Evolutionary conservation across 257 asterid genomes (phyloP).

Genomic region (Nicotiana paniculata): DNA sequence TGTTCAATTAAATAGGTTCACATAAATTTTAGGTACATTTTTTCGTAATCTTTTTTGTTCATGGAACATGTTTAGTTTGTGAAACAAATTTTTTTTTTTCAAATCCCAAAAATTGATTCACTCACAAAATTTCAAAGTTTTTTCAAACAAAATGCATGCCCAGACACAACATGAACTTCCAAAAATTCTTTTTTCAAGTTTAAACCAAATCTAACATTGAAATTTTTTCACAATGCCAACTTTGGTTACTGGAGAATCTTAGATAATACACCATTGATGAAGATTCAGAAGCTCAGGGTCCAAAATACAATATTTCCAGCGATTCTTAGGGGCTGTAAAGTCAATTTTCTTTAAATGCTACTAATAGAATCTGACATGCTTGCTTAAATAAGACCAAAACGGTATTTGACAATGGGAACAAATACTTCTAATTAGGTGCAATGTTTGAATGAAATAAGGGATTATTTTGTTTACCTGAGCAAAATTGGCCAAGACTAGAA

Average conservation of each 20-base stretch:
- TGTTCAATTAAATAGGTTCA: too few relatives aligned
- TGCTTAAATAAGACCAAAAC: not conserved
- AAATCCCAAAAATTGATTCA: too few relatives aligned
- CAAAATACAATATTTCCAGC: not conserved
- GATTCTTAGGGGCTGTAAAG: not conserved
- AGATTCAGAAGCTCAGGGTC: not conserved
- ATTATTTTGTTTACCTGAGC: slow-evolving; percentile 63
- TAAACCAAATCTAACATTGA: too few relatives aligned
- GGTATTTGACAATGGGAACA: not conserved
- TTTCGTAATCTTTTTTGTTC: too few relatives aligned
- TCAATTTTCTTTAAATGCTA: not conserved
- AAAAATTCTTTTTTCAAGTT: too few relatives aligned
- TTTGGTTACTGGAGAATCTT: not conserved
- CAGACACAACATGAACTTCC: too few relatives aligned
- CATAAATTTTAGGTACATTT: too few relatives aligned
- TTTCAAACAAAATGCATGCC: too few relatives aligned
- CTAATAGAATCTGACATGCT: not conserved
- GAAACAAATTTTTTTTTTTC: too few relatives aligned
- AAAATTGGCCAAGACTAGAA: slow-evolving; percentile 91
- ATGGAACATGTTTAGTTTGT: too few relatives aligned
- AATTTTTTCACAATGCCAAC: too few relatives aligned
- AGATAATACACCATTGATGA: not conserved
- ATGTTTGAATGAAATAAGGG: not conserved
- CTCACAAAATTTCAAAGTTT: too few relatives aligned
- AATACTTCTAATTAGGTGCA: not conserved